phyloP scores from a whole-genome alignment of 2,329 filamentous ascomycete genomes.

The Claviceps fusiformis region DNA sequence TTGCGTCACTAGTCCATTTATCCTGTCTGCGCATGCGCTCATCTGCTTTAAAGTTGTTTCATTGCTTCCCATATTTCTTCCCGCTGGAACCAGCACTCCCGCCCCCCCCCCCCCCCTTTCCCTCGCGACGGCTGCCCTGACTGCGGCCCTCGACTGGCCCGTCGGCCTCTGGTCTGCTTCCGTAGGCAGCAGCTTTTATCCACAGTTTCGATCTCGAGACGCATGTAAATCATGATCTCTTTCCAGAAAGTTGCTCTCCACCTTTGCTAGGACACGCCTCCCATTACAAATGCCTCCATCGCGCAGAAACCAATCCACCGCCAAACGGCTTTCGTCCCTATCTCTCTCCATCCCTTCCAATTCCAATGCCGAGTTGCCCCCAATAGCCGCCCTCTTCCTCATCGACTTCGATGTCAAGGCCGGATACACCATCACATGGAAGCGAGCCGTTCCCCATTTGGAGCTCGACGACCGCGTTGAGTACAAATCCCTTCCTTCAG shows the following conservation, averaged over 20 bases:
- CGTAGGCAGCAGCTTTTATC: neutral
- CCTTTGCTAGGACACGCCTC: neutral
- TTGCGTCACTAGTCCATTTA: neutral
- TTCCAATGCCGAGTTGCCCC: conserved; percentile 18
- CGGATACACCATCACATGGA: conserved; percentile 85
- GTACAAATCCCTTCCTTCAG: conserved; percentile 91
- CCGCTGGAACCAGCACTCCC: neutral
- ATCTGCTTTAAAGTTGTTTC: neutral
- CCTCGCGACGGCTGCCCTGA: neutral
- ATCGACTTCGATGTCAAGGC: conserved; percentile 89
- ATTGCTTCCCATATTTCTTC: neutral
- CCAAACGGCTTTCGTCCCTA: conserved; percentile 21
- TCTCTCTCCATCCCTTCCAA: conserved; percentile 18
- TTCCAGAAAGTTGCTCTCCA: conserved; percentile 7
- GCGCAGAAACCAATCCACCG: conserved; percentile 23
- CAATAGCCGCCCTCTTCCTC: conserved; percentile 65
- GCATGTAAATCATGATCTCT: neutral
- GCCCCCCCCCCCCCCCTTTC: neutral
- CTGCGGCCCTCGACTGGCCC: neutral
- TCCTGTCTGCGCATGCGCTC: neutral
- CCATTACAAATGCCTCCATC: conserved; percentile 24
- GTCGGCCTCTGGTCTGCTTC: neutral
- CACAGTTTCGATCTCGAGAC: neutral
- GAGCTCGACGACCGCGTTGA: conserved; percentile 78
- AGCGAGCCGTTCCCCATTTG: conserved; percentile 55